Conservation (phyloP, 2,329 filamentous ascomycete species). For the Verticillium tricorpus region DNA sequence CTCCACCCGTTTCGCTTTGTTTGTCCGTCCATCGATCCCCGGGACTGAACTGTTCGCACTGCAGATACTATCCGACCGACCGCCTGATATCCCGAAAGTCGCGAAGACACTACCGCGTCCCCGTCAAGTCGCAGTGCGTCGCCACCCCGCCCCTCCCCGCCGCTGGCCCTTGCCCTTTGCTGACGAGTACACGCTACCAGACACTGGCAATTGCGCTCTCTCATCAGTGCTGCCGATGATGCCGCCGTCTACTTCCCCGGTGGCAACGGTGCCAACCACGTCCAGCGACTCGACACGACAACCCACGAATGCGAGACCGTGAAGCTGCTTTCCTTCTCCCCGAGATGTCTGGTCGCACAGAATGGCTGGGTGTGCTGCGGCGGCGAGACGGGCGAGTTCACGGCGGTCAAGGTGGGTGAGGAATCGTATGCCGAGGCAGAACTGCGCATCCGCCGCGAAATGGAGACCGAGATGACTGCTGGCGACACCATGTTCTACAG, state of each 20-base stretch:
- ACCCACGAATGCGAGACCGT: conserved; percentile 69
- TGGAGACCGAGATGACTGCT: conserved; percentile 15
- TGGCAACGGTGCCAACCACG: conserved; percentile 58
- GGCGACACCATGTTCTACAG: conserved; percentile 14
- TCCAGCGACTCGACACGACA: conserved; percentile 65
- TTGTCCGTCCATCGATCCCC: background rate
- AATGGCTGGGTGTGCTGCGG: conserved; percentile 89
- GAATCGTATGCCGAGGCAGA: conserved; percentile 3
- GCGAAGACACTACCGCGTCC: conserved; percentile 64
- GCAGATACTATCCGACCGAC: conserved; percentile 62
- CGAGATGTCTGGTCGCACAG: conserved; percentile 83
- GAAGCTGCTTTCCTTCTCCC: conserved; percentile 65
- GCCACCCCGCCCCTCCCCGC: background rate
- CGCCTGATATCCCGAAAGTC: conserved; percentile 55
- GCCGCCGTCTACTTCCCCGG: conserved; percentile 83
- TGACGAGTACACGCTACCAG: conserved; percentile 35
- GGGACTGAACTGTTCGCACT: background rate
- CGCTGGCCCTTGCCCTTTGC: background rate
- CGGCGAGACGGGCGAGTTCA: conserved; percentile 83
- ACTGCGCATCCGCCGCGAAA: conserved; percentile 10
- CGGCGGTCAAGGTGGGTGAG: conserved; percentile 63
- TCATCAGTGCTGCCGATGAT: conserved; percentile 75
- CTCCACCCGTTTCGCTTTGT: background rate
- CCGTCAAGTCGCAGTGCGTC: conserved; percentile 60
- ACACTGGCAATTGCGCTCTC: conserved; percentile 85